Evolutionary conservation across 352 stramenopile genomes (phyloP), one percentile per base, ranked within the genome.

Genomic region (Thraustotheca clavata): DNA sequence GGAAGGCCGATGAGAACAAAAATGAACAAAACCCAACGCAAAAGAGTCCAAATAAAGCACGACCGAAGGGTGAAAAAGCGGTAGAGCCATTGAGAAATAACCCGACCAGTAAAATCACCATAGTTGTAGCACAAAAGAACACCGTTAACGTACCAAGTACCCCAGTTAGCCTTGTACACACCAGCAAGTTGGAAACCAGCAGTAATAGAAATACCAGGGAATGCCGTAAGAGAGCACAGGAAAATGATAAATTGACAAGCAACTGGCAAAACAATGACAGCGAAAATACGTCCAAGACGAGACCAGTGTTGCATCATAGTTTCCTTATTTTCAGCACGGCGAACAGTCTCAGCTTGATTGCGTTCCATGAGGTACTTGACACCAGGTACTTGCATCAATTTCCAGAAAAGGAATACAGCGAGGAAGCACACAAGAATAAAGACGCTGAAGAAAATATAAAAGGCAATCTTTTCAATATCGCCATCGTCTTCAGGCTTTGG

Each of bases 361-460:
- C 75, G 77, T 40, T 83, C 68, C 0, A 86, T 48, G 16, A 87
- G 63, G 61, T 76, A 86, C 60, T 78, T 72, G 41, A 86, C 73
- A 47, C 67, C 76, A 0, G 73, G 65, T 24, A 88, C 34, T 5
- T 54, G 63, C 20, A 66, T 71, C 0, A 88, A 24, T 11, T 47
- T 60, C 18, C 52, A 59, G 60, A 87, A 88, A 12, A 89, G 35
- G 32, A 71, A 68, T 1, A 89, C 34, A 6, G 78, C 80, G 1
- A 43, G 38, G 27, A 88, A 34, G 4, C 81, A 68, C 36, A 88
- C 75, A 22, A 83, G 20, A 26, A 87, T 76, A 1, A 87, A 63
- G 34, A 86, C 61, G 0, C 65, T 66, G 62, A 89, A 86, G 67
- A 86, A 87, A 29, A 89, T 68, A 67, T 87, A 87, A 65, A 89